Evolutionary conservation across 495 filamentous ascomycete genomes (phyloP), one percentile per base, ranked within the genome.

Genomic region (Aspergillus diversus): DNA sequence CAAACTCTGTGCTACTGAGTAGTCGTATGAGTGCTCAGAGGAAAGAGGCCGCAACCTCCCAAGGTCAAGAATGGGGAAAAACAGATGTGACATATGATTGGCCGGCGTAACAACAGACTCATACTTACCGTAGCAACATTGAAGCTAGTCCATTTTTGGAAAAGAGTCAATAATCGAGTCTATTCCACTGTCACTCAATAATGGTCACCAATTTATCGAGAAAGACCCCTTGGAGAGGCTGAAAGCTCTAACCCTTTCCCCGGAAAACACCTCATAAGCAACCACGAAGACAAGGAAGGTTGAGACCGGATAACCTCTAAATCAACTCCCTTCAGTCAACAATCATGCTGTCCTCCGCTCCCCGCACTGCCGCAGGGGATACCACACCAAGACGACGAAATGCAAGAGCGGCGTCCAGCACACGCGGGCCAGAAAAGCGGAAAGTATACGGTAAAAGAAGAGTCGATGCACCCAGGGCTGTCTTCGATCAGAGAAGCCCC

Each of bases 371-470:
- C 31, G 49, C 58, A 17, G 51, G 63, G 32, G 57, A 63, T 50
- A 31, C 43, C 9, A 65, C 51, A n/a, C 56, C 59, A 27, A 43
- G 13, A 37, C 51, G 16, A 55, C 48, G 61, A 37, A 56, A 42
- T 31, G 27, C 66, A 42, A 71, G 68, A 66, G 47, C 66, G 50
- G 58, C 58, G 37, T 46, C 59, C 35, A 73, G 59, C 39, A 63
- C 63, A 56, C 68, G 68, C 39, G 69, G 71, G 1, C 63, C 69
- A 17, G 62, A 69, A 8, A 74, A 75, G 50, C 69, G 69, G 55
- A 71, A 66, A 61, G 79, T 81, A 15, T 81, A 81, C 39, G 79
- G 79, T 9, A 81, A 81, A 54, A 70, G 76, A 52, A 75, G 63
- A 49, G 74, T 62, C 27, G 75, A 78, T 67, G 76, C 79, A 3